Base-by-base conservation (phyloP, 352 stramenopile species). In the Pythium biforme region DNA sequence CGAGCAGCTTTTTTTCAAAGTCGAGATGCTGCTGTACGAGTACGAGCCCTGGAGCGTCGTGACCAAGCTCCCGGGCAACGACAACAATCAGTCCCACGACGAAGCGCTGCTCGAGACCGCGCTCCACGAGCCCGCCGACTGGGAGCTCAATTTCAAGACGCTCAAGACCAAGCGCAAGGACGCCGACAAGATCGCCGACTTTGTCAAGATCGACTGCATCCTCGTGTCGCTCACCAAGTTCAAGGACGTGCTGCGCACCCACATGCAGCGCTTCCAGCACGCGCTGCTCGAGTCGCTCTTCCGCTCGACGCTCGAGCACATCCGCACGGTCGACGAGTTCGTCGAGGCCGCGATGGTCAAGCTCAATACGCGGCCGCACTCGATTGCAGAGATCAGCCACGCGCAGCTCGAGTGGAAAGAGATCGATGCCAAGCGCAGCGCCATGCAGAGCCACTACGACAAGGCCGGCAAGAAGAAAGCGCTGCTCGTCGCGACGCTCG, bases 191-290 rank as follows among this genome's bases (percentile, higher is more conserved):
- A 85, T 97, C 37, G 77, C 88, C 5, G 93, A 98, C 69, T 77
- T 92, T 45, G 64, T 91, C 34, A 88, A 90, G 60, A 74, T 98
- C 33, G 95, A 98, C 75, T 98, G 95, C 66, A 78, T 98, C 39
- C 69, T 79, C 39, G 65, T 98, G 0, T 97, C 81, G 53, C 67
- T 97, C 15, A 71, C 79, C 25, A 75, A 91, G 3, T 95, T 98
- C 55, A 98, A 98, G 59, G 70, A 82, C 19, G 70, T 76, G 1
- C 41, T 98, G 0, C 90, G 97, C 22, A 88, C 97, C 19, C 64
- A 96, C 37, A 53, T 98, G 27, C 68, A 91, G 55, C 80, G 86
- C 9, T 91, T 98, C 47, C 76, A 87, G 8, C 92, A 98, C 45
- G 74, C 76, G 0, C 70, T 98, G 14, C 75, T 98, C 7, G 40